A percentile compares a stretch with the other conserved stretches of the same genome.
Conservation (phyloP, 2,329 filamentous ascomycete species). For the Graphilbum sp. region DNA sequence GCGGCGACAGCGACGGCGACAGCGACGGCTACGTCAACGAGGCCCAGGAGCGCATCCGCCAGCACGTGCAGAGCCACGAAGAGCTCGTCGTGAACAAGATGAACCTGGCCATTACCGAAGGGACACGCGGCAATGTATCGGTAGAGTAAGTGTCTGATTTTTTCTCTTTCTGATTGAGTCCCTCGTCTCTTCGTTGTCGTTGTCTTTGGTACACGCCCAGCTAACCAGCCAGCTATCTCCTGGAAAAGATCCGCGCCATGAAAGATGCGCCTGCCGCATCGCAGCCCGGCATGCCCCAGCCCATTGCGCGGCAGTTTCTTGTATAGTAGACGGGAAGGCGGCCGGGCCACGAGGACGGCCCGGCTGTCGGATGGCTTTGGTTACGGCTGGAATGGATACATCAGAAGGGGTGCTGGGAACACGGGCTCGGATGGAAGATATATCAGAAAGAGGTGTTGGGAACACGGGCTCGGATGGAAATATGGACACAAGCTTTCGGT, state of each 20-base stretch:
- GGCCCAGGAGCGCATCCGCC: constrained; percentile 37
- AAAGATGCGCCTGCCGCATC: no score
- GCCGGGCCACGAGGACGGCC: no score
- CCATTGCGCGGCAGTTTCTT: constrained; percentile 2
- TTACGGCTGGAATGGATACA: no score
- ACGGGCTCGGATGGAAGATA: no score
- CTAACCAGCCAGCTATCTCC: constrained; percentile 27
- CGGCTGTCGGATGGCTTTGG: no score
- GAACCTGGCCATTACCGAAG: constrained; percentile 38
- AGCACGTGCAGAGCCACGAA: constrained; percentile 46
- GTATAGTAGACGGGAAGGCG: neutral
- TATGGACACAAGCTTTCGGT: no score
- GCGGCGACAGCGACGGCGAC: neutral
- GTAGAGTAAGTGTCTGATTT: constrained; percentile 32
- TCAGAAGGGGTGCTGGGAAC: no score
- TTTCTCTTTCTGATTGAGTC: constrained; percentile 13
- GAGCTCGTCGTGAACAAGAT: constrained; percentile 29
- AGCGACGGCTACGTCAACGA: constrained; percentile 24
- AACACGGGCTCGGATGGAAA: no score
- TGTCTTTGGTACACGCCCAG: constrained; percentile 1
- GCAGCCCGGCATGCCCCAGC: neutral
- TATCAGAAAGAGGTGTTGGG: no score
- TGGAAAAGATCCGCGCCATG: constrained; percentile 35
- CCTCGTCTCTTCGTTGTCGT: constrained; percentile 5
- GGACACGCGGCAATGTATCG: constrained; percentile 34